Evolutionary conservation across 495 filamentous ascomycete species (phyloP).

Genomic region (Aspergillus campestris): DNA sequence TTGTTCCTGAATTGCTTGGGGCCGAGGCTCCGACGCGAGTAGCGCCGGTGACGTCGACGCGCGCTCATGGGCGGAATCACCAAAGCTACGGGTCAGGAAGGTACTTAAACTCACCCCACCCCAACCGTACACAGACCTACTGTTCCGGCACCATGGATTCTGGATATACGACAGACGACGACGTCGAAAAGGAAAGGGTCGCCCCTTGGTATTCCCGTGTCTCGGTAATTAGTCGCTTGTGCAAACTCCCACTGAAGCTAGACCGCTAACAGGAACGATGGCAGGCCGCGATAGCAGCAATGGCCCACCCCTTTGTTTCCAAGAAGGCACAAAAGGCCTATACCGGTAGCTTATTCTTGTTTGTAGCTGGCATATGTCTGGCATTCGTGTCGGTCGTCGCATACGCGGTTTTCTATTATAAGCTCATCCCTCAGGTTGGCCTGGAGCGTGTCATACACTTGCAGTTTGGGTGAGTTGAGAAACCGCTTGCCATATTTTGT

Average conservation of each 20-base stretch:
- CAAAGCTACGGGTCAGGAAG: no score
- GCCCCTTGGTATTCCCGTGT: no score
- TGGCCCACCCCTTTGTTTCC: slow-evolving; percentile 46
- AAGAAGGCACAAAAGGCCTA: slow-evolving; percentile 63
- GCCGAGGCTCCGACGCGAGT: no score
- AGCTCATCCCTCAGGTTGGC: slow-evolving; percentile 67
- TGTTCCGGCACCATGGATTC: slow-evolving; percentile 12
- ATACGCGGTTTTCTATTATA: slow-evolving; percentile 73
- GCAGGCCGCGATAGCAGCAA: slow-evolving; percentile 26
- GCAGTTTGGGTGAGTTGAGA: slow-evolving; percentile 60
- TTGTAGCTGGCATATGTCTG: slow-evolving; percentile 48
- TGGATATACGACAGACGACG: slow-evolving; percentile 22
- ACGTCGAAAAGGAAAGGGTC: slow-evolving; percentile 1
- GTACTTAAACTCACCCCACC: neutral
- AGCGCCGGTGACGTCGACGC: slow-evolving; percentile 9
- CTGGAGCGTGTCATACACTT: slow-evolving; percentile 63
- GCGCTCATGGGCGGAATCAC: neutral
- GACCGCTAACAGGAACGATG: slow-evolving; percentile 8
- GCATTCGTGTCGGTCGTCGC: slow-evolving; percentile 54
- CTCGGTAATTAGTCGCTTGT: no score
- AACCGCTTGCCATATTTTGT: neutral
- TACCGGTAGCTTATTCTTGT: slow-evolving; percentile 58
- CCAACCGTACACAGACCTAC: neutral
- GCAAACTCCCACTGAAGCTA: slow-evolving; percentile 1
- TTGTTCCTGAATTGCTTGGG: neutral